Evolutionary conservation across 2,329 filamentous ascomycete species (phyloP).

Genomic region (Delphinella strobiligena): DNA sequence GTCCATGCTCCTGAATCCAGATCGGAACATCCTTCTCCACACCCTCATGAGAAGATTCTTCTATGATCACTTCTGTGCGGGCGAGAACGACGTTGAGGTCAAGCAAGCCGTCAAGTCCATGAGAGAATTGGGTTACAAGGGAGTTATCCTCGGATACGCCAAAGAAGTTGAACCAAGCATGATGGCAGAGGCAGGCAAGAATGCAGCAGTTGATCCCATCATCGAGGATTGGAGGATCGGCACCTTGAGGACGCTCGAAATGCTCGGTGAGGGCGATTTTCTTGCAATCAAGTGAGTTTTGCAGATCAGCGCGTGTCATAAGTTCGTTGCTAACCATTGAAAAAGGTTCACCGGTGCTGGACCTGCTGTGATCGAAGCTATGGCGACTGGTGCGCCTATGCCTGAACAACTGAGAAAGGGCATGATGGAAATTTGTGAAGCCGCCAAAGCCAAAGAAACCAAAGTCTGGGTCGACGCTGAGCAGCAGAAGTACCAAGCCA

Average conservation of each 20-base stretch:
- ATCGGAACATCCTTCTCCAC: conserved; percentile 35
- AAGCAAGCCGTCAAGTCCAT: conserved; percentile 32
- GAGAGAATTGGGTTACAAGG: conserved; percentile 38
- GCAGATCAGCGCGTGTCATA: neutral
- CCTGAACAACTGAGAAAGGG: conserved; percentile 29
- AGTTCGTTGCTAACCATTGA: neutral
- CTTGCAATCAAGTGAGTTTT: conserved; percentile 37
- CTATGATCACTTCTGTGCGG: conserved; percentile 47
- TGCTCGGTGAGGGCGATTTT: conserved; percentile 40
- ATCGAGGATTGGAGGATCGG: conserved; percentile 39
- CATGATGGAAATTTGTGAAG: conserved; percentile 32
- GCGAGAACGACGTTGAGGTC: conserved; percentile 37
- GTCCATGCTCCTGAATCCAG: conserved; percentile 33
- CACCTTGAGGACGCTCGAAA: conserved; percentile 40
- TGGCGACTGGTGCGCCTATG: conserved; percentile 27
- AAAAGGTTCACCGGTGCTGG: conserved; percentile 38
- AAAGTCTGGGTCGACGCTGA: conserved; percentile 43
- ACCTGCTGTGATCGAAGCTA: conserved; percentile 26
- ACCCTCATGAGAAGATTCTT: conserved; percentile 34
- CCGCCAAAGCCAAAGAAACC: conserved; percentile 29
- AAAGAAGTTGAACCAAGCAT: conserved; percentile 33
- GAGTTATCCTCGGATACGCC: conserved; percentile 42
- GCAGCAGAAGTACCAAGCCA: conserved; percentile 38
- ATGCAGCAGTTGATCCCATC: conserved; percentile 12
- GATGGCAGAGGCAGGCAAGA: conserved; percentile 11